Conservation (phyloP, 768 basidiomycete genomes). For the Lyophyllum shimeji region DNA sequence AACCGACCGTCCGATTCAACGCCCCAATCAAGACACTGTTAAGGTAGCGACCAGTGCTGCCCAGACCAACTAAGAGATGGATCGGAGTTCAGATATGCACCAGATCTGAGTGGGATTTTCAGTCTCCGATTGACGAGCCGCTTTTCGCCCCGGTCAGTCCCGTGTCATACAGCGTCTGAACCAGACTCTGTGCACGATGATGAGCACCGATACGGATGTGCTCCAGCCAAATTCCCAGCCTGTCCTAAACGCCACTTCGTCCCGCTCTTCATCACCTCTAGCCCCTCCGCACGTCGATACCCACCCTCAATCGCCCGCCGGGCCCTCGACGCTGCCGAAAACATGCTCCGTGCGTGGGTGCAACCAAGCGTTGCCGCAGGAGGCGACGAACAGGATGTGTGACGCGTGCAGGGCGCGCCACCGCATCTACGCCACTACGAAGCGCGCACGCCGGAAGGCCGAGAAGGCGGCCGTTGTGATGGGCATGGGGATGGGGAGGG, state of each 20-base stretch:
- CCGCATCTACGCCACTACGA: conserved; percentile 50
- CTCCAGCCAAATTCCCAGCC: conserved; percentile 5
- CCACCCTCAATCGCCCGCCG: not conserved
- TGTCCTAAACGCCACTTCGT: not conserved
- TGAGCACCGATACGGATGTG: not conserved
- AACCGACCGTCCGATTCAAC: no score
- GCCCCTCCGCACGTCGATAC: not conserved
- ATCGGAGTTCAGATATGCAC: not conserved
- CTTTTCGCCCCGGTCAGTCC: not conserved
- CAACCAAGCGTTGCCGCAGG: conserved; percentile 26
- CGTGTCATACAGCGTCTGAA: not conserved
- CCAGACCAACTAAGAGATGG: not conserved
- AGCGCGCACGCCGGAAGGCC: conserved; percentile 47
- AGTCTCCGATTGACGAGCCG: not conserved
- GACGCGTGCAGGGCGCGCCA: conserved; percentile 49
- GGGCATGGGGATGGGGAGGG: conserved; percentile 5
- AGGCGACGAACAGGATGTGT: conserved; percentile 47
- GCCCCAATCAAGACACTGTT: no score
- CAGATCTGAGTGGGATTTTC: not conserved
- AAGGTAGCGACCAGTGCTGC: no score
- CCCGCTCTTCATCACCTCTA: not conserved
- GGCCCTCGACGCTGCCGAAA: not conserved
- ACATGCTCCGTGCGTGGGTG: conserved; percentile 50
- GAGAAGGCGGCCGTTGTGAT: conserved; percentile 47
- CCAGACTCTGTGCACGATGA: conserved; percentile 6